These are phyloP conservation scores for Herpotrichia juniperi DNA, from an alignment of 2,329 filamentous ascomycete genomes.

Conservation along the genomic window DNA sequence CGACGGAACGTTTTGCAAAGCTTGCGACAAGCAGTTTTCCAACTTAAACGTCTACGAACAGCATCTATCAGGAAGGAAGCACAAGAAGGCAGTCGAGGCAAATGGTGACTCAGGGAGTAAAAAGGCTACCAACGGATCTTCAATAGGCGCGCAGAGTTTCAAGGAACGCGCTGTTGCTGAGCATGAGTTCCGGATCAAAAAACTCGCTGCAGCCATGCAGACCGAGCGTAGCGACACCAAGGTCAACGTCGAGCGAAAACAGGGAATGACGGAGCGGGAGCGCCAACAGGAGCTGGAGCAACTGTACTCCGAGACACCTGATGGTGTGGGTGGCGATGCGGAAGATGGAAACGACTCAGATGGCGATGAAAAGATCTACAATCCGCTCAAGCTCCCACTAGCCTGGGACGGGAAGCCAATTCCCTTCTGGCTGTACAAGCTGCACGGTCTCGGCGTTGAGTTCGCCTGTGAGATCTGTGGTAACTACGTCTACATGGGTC, in stretches of 20 bases:
- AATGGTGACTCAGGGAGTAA: slow-evolving; percentile 49
- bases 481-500: slow-evolving; percentile 98
- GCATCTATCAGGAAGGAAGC: slow-evolving; percentile 90
- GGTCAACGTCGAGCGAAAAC: slow-evolving; percentile 93
- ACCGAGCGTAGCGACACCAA: slow-evolving; percentile 87
- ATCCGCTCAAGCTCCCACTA: slow-evolving; percentile 91
- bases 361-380: slow-evolving; percentile 86
- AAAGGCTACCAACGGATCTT: slow-evolving; percentile 23
- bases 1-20: slow-evolving; percentile 84
- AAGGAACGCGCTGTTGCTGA: slow-evolving; percentile 93
- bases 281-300: slow-evolving; percentile 93
- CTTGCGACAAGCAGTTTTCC: slow-evolving; percentile 93
- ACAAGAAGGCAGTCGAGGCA: slow-evolving; percentile 75
- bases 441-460: slow-evolving; percentile 93
- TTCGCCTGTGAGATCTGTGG: slow-evolving; percentile 96
- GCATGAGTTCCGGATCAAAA: slow-evolving; percentile 82
- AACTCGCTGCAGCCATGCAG: slow-evolving; percentile 80
- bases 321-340: slow-evolving; percentile 61
- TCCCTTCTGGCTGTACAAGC: slow-evolving; percentile 97
- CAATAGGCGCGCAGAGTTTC: slow-evolving; percentile 47
- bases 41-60: slow-evolving; percentile 94
- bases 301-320: slow-evolving; percentile 69
- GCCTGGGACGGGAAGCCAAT: slow-evolving; percentile 99
- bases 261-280: slow-evolving; percentile 97
- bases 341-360: slow-evolving; percentile 68